phyloP scores from a whole-genome alignment of 164 flowering plant genomes.

The Kingdonia uniflora region DNA sequence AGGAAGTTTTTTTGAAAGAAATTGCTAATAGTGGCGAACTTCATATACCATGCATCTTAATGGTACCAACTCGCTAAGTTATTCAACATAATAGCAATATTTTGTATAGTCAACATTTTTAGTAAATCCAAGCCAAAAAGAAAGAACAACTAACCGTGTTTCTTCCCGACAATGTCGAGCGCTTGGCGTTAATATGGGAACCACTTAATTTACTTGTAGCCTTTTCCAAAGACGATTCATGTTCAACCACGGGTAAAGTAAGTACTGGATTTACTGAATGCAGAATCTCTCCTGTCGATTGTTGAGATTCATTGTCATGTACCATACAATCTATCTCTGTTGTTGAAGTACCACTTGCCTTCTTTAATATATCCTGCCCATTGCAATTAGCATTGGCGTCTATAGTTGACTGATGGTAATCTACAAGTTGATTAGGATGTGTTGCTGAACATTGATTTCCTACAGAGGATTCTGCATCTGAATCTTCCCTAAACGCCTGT shows the following conservation, averaged over 20 bases:
- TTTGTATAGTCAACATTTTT: no score
- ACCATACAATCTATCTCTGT: conserved; percentile 24
- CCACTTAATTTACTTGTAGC: conserved; percentile 32
- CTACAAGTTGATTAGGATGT: conserved; percentile 23
- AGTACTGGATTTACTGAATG: conserved; percentile 52
- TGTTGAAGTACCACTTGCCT: conserved; percentile 27
- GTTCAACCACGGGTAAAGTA: conserved; percentile 28
- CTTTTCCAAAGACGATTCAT: conserved; percentile 42
- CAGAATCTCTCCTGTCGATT: conserved; percentile 68
- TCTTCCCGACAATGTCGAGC: conserved; percentile 83
- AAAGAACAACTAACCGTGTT: conserved; percentile 49
- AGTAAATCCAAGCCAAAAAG: background rate
- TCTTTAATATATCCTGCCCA: conserved; percentile 29
- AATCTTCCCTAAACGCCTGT: conserved; percentile 62
- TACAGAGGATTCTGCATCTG: conserved; percentile 47
- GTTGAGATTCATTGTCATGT: conserved; percentile 44
- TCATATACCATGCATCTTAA: no score
- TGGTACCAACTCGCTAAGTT: no score
- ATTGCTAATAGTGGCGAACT: no score
- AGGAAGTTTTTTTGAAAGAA: no score
- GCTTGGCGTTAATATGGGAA: conserved; percentile 43
- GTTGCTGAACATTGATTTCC: conserved; percentile 21
- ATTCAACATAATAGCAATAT: no score
- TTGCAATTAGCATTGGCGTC: conserved; percentile 24
- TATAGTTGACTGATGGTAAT: conserved; percentile 16